Percentiles rank a stretch among this genome's conserved stretches.
Conservation (phyloP, 2,329 filamentous ascomycete species). For the Pestalotiopsis sp. region DNA sequence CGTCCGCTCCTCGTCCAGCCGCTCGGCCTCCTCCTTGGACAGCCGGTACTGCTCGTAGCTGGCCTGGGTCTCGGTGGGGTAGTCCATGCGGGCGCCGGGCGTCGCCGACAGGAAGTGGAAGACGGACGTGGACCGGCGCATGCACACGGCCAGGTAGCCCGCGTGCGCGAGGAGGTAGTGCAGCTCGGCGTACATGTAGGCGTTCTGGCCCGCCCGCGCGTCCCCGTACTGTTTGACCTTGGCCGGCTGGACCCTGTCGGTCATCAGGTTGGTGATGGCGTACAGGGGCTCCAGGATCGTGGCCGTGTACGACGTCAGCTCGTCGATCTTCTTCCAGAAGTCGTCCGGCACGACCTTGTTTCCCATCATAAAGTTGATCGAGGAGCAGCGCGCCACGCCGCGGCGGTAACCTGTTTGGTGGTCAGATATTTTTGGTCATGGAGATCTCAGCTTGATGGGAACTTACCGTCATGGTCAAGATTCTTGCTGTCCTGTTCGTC, state of each 20-base stretch:
- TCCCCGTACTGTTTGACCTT: no score
- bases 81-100: slow-evolving; percentile 31
- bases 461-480: slow-evolving; percentile 34
- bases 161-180: slow-evolving; percentile 29
- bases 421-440: slow-evolving; percentile 34
- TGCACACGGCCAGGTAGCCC: slow-evolving; percentile 30
- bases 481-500: slow-evolving; percentile 30
- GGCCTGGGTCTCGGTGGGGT: slow-evolving; percentile 24
- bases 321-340: slow-evolving; percentile 41
- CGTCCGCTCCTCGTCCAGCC: slow-evolving; percentile 18
- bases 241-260: not conserved
- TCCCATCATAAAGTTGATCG: slow-evolving; percentile 27
- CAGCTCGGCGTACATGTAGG: slow-evolving; percentile 25
- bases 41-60: slow-evolving; percentile 22
- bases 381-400: slow-evolving; percentile 17
- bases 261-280: slow-evolving; percentile 24
- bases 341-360: slow-evolving; percentile 24
- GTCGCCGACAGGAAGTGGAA: slow-evolving; percentile 31
- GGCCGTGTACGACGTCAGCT: slow-evolving; percentile 31
- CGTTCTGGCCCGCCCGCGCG: not conserved
- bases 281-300: slow-evolving; percentile 38
- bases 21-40: slow-evolving; percentile 21
- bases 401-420: slow-evolving; percentile 29
- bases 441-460: not conserved
- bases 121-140: slow-evolving; percentile 26